Evolutionary conservation across 345 rosid genomes (phyloP), one percentile per base, ranked within the genome.

Genomic region (Psidium guajava): DNA sequence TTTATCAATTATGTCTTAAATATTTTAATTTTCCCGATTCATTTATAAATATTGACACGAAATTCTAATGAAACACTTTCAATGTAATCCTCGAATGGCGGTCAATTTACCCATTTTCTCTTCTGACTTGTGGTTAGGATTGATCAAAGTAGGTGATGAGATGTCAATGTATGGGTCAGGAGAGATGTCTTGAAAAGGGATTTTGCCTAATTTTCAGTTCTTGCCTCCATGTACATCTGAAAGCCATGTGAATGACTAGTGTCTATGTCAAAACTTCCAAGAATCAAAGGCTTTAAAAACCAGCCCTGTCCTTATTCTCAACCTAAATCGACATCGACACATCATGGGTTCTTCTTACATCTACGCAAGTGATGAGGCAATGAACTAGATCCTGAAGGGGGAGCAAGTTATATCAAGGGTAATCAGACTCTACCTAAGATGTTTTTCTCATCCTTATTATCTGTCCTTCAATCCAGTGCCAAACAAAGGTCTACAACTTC

Each of bases 41-140:
- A 12, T 0, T 18, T 6, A 2, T 4, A 36, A 32, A 8, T 0
- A 3, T 36, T 36, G 1, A 1, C 40, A 3, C 0, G 0, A 18
- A 8, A 8, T 18, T 69, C 20, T 12, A 36, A 16, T 8, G 1
- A 1, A 16, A 9, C 77, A 1, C 22, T 64, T 61, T 9, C 9
- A 8, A 32, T 9, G 12, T 2, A 20, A 6, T 69, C 12, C 77
- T 8, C 1, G 24, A 18, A 32, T 16, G 77, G 77, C 11, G 6
- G 77, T 69, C 77, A 16, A 16, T 32, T 69, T 32, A 44, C 44
- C 47, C 24, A 32, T 16, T 64, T 28, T 64, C 24, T 64, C 24
- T 69, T 8, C 25, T 10, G 9, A 69, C 47, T 36, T 2, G 47
- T 36, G 47, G 16, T 4, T 36, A 69, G 77, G 47, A 21, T 36